Conservation (phyloP, 2,329 filamentous ascomycete genomes). For the Colletotrichum sp. region DNA sequence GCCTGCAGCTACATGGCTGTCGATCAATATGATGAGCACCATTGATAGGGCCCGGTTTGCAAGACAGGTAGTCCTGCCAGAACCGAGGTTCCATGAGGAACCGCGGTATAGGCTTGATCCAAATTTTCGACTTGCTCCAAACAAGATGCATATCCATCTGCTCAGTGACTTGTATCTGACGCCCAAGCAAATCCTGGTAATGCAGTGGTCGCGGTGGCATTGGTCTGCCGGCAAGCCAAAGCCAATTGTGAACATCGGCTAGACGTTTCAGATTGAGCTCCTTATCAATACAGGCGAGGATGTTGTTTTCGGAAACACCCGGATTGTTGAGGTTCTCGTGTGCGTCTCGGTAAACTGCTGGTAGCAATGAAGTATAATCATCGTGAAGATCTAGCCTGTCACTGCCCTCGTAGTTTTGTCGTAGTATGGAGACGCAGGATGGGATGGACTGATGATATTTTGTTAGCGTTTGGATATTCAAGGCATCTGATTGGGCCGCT, state of each 20-base stretch:
- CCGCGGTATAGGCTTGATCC: not conserved
- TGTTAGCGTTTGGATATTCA: too few relatives aligned
- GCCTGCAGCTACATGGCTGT: not conserved
- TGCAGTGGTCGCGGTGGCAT: slow-evolving; percentile 44
- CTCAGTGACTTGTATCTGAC: slow-evolving; percentile 24
- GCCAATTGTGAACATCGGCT: slow-evolving; percentile 18
- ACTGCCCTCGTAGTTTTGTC: not conserved
- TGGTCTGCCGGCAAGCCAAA: slow-evolving; percentile 35
- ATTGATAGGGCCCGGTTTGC: fast-evolving
- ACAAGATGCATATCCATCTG: not conserved
- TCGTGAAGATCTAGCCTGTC: fast-evolving
- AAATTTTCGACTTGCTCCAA: not conserved
- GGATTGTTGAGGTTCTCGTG: not conserved
- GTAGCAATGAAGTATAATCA: not conserved
- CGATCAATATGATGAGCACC: fast-evolving
- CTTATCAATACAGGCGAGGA: not conserved
- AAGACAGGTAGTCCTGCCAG: not conserved
- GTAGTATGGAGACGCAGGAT: too few relatives aligned
- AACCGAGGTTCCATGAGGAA: not conserved
- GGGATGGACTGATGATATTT: too few relatives aligned
- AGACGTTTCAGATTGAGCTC: not conserved
- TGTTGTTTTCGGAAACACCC: not conserved
- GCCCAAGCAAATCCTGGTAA: slow-evolving; percentile 35
- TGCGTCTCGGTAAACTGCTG: not conserved
- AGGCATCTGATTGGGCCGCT: too few relatives aligned